phyloP scores from a whole-genome alignment of 2,329 filamentous ascomycete genomes.

The Neonectria ditissima region DNA sequence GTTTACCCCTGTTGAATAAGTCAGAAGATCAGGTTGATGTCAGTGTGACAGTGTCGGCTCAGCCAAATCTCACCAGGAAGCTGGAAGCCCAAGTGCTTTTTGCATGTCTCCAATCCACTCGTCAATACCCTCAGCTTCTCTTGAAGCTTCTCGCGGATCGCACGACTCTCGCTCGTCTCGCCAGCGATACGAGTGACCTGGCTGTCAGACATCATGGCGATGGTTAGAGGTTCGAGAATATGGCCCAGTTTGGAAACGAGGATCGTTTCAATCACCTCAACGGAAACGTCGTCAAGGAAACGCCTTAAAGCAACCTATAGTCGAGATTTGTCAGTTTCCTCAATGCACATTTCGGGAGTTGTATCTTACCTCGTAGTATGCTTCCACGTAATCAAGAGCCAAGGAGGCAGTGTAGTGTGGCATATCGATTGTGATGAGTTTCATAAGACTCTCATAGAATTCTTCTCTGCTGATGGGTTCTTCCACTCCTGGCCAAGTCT shows the following conservation, averaged over 20 bases:
- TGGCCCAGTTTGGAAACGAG: background rate
- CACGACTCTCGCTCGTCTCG: background rate
- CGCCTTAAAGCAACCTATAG: conserved; percentile 23
- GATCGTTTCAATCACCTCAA: background rate
- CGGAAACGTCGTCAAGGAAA: conserved; percentile 25
- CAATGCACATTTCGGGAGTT: no score
- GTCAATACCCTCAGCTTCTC: background rate
- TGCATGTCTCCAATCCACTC: background rate
- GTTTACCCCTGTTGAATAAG: background rate
- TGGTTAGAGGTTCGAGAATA: background rate
- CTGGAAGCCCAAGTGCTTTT: background rate
- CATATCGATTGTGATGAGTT: conserved; percentile 42
- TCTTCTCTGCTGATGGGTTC: background rate
- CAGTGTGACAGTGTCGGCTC: no score
- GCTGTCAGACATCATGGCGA: background rate
- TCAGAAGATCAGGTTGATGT: background rate
- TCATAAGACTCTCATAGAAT: background rate
- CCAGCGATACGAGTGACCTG: background rate
- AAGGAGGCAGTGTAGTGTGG: conserved; percentile 46
- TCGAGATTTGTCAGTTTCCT: background rate
- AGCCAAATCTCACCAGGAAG: background rate
- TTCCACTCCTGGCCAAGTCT: background rate
- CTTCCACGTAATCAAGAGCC: conserved; percentile 53
- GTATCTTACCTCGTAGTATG: conserved; percentile 55
- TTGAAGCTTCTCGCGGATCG: background rate